Conservation (phyloP, 345 rosid species). For the Moricandia arvensis region DNA sequence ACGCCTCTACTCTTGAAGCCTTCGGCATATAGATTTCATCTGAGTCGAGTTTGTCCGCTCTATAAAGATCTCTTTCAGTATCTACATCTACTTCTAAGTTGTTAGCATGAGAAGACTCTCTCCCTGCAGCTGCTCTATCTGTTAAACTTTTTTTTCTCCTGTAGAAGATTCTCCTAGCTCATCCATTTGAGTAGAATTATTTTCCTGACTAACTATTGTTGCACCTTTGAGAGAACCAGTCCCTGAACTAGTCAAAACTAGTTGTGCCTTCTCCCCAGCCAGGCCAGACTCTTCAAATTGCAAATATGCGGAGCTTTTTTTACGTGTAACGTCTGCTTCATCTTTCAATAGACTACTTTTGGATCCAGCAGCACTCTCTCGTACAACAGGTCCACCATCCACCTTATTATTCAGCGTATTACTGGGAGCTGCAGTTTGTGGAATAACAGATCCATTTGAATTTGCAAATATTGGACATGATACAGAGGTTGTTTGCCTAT, state of each 20-base stretch:
- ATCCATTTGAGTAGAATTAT: conserved; percentile 42
- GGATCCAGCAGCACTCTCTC: conserved; percentile 39
- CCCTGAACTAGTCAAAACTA: conserved; percentile 43
- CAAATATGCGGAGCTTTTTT: conserved; percentile 38
- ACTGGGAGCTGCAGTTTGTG: conserved; percentile 47
- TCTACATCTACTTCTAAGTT: conserved; percentile 51
- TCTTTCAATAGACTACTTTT: conserved; percentile 42
- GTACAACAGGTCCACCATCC: conserved; percentile 46
- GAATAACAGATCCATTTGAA: conserved; percentile 56
- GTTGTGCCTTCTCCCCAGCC: conserved; percentile 44
- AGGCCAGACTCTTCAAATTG: conserved; percentile 40
- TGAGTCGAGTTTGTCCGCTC: conserved; percentile 42
- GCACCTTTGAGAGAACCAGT: conserved; percentile 41
- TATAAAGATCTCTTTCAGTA: conserved; percentile 48
- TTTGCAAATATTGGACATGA: conserved; percentile 46
- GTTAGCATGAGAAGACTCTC: conserved; percentile 64
- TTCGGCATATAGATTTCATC: conserved; percentile 41
- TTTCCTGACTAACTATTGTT: conserved; percentile 41
- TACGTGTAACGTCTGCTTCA: conserved; percentile 41
- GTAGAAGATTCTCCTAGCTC: conserved; percentile 41
- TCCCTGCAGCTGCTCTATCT: conserved; percentile 44
- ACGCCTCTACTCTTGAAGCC: conserved; percentile 46
- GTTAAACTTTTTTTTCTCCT: conserved; percentile 40
- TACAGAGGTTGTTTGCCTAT: conserved; percentile 47
- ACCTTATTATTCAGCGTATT: conserved; percentile 45